Conservation (phyloP, 371 early-diverging fungal species). For the Funneliformis caledonium region DNA sequence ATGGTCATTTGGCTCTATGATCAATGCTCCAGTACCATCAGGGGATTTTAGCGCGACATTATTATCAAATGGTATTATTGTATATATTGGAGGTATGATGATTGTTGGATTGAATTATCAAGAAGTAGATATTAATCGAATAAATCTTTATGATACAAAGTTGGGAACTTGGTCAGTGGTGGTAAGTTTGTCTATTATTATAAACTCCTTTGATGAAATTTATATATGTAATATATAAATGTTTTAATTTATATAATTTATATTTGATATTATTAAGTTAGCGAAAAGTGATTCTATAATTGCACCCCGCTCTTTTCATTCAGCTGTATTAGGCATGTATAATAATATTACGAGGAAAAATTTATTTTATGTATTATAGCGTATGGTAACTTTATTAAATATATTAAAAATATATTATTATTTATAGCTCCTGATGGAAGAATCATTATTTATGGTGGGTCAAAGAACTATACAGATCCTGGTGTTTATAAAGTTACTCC, state of each 20-base stretch:
- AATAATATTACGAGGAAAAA: too few species aligned
- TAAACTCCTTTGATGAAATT: not conserved
- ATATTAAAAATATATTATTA: too few species aligned
- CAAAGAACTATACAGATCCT: not conserved
- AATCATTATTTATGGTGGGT: too few species aligned
- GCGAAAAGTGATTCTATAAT: not conserved
- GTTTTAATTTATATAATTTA: too few species aligned
- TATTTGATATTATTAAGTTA: not conserved
- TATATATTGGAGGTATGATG: slow-evolving; percentile 26
- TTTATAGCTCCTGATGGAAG: too few species aligned
- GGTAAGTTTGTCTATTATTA: not conserved
- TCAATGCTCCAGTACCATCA: not conserved
- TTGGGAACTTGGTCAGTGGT: not conserved
- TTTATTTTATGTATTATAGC: too few species aligned
- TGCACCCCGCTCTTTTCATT: not conserved
- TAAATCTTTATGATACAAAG: not conserved
- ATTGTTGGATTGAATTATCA: too few species aligned
- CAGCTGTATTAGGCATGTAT: not conserved
- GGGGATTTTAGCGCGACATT: not conserved
- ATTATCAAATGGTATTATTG: not conserved
- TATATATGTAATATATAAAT: too few species aligned
- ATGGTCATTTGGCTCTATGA: not conserved
- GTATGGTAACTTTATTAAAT: not conserved
- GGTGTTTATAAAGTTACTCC: not conserved
- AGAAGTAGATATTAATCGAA: not conserved